phyloP scores from a whole-genome alignment of 805 yeast genomes.

The Candida vaughaniae region DNA sequence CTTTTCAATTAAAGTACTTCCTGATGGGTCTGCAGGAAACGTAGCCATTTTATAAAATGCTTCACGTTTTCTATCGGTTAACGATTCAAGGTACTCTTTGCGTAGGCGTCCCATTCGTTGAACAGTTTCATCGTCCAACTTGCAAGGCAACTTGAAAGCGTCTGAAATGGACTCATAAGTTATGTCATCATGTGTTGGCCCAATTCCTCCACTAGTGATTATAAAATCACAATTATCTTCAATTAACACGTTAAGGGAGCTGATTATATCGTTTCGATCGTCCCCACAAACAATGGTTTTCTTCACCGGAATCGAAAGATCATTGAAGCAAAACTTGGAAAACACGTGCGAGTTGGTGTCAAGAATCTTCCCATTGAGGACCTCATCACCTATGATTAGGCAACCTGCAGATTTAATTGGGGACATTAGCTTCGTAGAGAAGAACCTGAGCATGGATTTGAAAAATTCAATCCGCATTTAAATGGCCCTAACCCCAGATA shows the following conservation, averaged over 20 bases:
- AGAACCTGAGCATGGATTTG: background rate
- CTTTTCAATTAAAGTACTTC: constrained; percentile 34
- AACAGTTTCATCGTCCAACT: constrained; percentile 56
- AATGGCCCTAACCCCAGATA: too few species aligned
- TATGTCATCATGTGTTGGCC: constrained; percentile 89
- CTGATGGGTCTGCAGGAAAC: constrained; percentile 47
- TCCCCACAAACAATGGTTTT: constrained; percentile 77
- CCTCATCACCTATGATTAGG: constrained; percentile 82
- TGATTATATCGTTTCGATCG: constrained; percentile 61
- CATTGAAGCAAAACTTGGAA: constrained; percentile 64
- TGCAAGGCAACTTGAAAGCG: constrained; percentile 53
- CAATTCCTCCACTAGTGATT: constrained; percentile 73
- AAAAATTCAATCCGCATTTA: too few species aligned
- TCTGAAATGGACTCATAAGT: constrained; percentile 75
- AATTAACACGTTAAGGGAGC: constrained; percentile 47
- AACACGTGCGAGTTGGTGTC: constrained; percentile 77
- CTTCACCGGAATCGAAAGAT: constrained; percentile 62
- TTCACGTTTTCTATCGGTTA: constrained; percentile 42
- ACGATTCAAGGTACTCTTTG: constrained; percentile 30
- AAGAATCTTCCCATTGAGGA: constrained; percentile 77
- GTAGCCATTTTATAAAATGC: constrained; percentile 82
- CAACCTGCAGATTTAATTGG: constrained; percentile 42
- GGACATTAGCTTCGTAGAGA: background rate
- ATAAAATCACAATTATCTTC: constrained; percentile 58
- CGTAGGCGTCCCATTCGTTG: constrained; percentile 55